Base-by-base conservation (phyloP, 805 yeast genomes). In the Kodamaea kakaduensis region DNA sequence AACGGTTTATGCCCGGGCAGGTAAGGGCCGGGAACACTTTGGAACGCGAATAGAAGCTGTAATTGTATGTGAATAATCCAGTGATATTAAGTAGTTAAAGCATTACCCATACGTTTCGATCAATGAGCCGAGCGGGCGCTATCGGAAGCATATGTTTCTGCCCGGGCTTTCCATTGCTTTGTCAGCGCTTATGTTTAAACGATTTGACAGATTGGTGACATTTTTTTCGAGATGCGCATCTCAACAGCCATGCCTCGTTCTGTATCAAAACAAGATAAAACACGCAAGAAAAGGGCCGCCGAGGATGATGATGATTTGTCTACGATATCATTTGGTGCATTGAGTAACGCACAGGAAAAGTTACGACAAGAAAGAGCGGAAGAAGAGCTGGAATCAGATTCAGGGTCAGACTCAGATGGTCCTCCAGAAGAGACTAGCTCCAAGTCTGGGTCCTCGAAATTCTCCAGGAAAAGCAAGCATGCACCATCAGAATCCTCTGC, bases 401-500 rank as follows among this genome's bases (percentile, higher is more conserved):
- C 31, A 10, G 62, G 50, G 22, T 43, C 51, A 15, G 54, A 49
- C 17, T 40, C 50, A 13, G 57, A 50, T 19, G 59, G 49, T 7
- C 64, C 69, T 37, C 73, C 71, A 36, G 71, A 65, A 43, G 67
- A 53, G 31, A 53, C 55, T 25, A 59, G 50, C 1, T 45, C 35
- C 26, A 26, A 31, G 22, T 28, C 39, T 31, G 38, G 36, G 38
- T 28, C 26, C 14, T 54, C 46, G 40, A 37, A 40, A 30, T 35
- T 35, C 25, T 20, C 32, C 17, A 44, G 46, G 40, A 73, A 67
- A 47, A 69, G 60, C 43, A 90, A 89, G 54, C 96, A 90, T 64
- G 96, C 95, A 0, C 98, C 98, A 9, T 63, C 78, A 2, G 97
- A 85, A 52, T 51, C 75, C 17, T 82, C 93, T 5, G 66, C 95